A percentile compares a stretch with the other conserved stretches of the same genome.
phyloP scores from a whole-genome alignment of 1,139 yeast genomes.

The Zygoascus sp. region DNA sequence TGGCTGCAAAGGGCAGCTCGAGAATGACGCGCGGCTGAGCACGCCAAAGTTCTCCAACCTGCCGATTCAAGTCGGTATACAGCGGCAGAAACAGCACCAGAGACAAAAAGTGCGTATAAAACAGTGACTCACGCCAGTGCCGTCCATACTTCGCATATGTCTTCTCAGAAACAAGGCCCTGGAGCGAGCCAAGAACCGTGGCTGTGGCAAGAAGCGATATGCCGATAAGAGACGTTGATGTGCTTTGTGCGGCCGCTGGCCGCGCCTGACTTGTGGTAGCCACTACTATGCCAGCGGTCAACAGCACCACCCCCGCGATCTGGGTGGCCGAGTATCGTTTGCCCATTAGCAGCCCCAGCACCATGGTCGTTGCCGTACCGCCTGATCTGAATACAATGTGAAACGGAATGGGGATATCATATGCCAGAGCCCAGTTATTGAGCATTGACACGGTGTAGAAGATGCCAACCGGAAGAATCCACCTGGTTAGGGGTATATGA shows the following conservation, averaged over 20 bases:
- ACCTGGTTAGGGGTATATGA: slow-evolving; percentile 46
- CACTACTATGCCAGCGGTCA: slow-evolving; percentile 54
- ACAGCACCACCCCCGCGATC: slow-evolving; percentile 46
- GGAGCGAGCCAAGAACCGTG: slow-evolving; percentile 48
- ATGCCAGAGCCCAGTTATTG: slow-evolving; percentile 57
- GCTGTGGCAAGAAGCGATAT: slow-evolving; percentile 44
- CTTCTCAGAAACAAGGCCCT: slow-evolving; percentile 54
- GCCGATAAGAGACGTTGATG: slow-evolving; percentile 36
- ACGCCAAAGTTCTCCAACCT: slow-evolving; percentile 15
- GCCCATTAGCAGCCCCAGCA: slow-evolving; percentile 47
- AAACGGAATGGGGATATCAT: slow-evolving; percentile 58
- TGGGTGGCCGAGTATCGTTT: slow-evolving; percentile 47
- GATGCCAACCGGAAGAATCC: slow-evolving; percentile 47
- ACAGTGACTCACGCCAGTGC: slow-evolving; percentile 62
- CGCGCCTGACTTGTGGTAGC: slow-evolving; percentile 39
- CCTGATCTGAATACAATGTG: slow-evolving; percentile 66
- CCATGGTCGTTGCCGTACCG: slow-evolving; percentile 59
- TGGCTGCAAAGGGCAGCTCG: too few species aligned
- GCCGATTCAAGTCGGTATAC: slow-evolving; percentile 15
- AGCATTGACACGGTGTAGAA: slow-evolving; percentile 51
- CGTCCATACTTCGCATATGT: slow-evolving; percentile 49
- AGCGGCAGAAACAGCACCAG: slow-evolving; percentile 51
- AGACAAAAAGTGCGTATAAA: slow-evolving; percentile 55
- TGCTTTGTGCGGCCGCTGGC: neutral
- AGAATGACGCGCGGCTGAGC: slow-evolving; percentile 13